Evolutionary conservation across 2,329 filamentous ascomycete genomes (phyloP), one percentile per base, ranked within the genome.

Genomic region (Botrytis galanthina): DNA sequence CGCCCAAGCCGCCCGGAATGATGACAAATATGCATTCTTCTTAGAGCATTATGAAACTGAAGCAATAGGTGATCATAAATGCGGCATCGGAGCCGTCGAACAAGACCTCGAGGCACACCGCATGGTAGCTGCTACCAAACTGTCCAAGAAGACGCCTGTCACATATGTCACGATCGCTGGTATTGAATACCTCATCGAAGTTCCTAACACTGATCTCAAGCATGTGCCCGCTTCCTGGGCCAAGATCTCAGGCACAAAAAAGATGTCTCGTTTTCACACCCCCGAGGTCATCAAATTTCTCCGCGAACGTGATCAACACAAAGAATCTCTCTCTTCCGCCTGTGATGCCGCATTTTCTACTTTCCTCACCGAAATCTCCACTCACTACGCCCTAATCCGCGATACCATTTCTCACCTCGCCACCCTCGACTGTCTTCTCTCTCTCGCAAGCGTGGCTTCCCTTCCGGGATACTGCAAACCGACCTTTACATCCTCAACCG

Each of bases 21-120:
- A 98, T 79, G 95, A 99, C 85, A 98, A 97, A 81, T 98, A 98
- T 81, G 86, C 87, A 51, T 99, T 99, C 85, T 98, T 99, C 82
- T 89, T 92, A 9, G 94, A 97, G 76, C 88, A 92, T 57, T 88
- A 94, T 75, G 95, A 98, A 82, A 97, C 93, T 0, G 95, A 98
- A 39, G 92, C 90, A 61, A 98, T 99, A 77, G 91, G 91, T 32
- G 91, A 95, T 78, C 91, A 97, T 80, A 97, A 98, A 82, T 85
- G 97, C 51, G 93, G 93, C 75, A 99, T 99, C 77, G 93, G 91
- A n/a, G 91, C 90, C 35, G 93, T 98, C 8, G 95, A 99, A 83
- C 90, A 96, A 78, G 94, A 97, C 73, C 88, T 99, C 1, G 88
- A 95, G 74, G 88, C 89, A 26, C 93, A 98, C 81, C 91, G 91